Conservation (phyloP, 163 green algal genomes). For the Smithsoniella earleae region DNA sequence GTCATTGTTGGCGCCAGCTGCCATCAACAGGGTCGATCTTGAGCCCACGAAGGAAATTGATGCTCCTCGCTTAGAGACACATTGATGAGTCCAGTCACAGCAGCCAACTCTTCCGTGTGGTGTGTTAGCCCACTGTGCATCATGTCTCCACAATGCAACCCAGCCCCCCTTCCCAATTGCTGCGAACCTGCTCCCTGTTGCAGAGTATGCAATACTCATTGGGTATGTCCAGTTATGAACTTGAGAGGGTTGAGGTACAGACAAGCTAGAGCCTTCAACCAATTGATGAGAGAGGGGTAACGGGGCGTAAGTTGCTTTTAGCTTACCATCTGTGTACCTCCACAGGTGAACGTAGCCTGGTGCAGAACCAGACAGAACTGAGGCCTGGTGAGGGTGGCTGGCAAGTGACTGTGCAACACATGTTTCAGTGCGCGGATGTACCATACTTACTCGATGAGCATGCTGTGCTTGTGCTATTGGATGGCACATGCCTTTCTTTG, state of each 20-base stretch:
- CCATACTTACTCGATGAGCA: constrained; percentile 9
- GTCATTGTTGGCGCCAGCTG: constrained; percentile 20
- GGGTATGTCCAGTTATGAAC: constrained; percentile 14
- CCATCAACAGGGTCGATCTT: constrained; percentile 12
- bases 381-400: constrained; percentile 22
- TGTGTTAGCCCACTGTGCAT: constrained; percentile 29
- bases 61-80: background rate
- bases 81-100: constrained; percentile 27
- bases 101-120: constrained; percentile 7
- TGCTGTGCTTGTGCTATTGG: constrained; percentile 18
- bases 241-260: constrained; percentile 16
- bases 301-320: constrained; percentile 23
- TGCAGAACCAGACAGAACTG: constrained; percentile 11
- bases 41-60: background rate
- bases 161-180: constrained; percentile 21
- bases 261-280: background rate
- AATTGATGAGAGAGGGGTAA: constrained; percentile 21
- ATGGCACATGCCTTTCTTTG: constrained; percentile 23
- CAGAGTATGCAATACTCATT: constrained; percentile 7
- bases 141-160: constrained; percentile 17
- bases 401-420: constrained; percentile 10
- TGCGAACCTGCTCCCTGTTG: constrained; percentile 1
- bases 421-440: background rate
- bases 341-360: constrained; percentile 23
- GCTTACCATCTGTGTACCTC: constrained; percentile 5